Base-by-base conservation (phyloP, 495 filamentous ascomycete genomes). In the Hypomontagnella submonticulosa region DNA sequence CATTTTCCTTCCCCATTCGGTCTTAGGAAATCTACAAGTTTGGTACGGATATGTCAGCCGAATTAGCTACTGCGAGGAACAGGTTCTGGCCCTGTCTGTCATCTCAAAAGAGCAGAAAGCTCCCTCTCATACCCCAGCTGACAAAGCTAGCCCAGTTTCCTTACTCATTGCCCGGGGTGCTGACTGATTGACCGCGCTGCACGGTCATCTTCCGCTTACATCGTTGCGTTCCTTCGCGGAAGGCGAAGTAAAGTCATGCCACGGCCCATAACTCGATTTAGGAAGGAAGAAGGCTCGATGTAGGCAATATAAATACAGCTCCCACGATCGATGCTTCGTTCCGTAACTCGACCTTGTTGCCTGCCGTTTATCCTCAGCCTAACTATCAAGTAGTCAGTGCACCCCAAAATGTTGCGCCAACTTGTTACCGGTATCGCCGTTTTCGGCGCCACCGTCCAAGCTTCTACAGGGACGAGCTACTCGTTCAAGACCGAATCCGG, bases 401-500 rank as follows among this genome's bases (percentile, higher is more conserved):
- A 16, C 8, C 18, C 34, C 11, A 36, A 5, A n/a, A 64, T 69
- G 66, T n/a, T 65, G 1, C 32, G 60, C 16, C 48, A 18, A 27
- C 27, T 57, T 18, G 10, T 69, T 34, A 13, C 32, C 12, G 7
- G 32, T 16, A 4, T 65, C 27, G 50, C 50, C 49, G 20, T 52
- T 1, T 69, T 11, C 11, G 60, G 58, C 30, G 46, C 55, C 11
- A 15, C 64, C 4, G 66, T 36, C 19, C 36, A 12, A 13, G 61
- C 66, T 15, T 44, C 61, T 1, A 69, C 66, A 19, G 61, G 49
- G 0, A 64, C 55, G 1, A 55, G 18, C 42, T 51, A 55, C 19
- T 63, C 66, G 10, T 64, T 69, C 37, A 55, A 44, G 9, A 69
- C 66, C 0, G 42, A 37, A 12, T 20, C 41, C 1, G 43, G 23